phyloP scores from a whole-genome alignment of 75 land plant species.

The Gnetum montanum region DNA sequence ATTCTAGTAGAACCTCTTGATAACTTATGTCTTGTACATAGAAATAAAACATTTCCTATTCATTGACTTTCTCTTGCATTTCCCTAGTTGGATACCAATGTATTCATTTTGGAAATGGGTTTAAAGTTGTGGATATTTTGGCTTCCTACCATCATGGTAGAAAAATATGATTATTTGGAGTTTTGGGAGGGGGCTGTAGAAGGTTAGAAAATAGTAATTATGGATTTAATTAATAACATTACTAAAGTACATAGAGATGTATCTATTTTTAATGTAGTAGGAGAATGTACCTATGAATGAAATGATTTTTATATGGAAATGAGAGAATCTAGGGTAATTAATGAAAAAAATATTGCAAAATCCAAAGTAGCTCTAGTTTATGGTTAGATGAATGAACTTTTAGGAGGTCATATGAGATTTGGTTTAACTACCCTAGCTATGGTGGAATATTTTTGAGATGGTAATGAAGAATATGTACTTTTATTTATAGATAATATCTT shows the following conservation, averaged over 20 bases:
- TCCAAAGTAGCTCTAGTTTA: conserved; percentile 19
- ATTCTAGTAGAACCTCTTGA: too few species aligned
- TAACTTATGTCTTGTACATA: too few species aligned
- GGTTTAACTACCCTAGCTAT: conserved; percentile 24
- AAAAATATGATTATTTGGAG: neutral
- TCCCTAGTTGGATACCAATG: conserved; percentile 5
- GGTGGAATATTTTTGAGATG: conserved; percentile 31
- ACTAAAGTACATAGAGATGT: conserved; percentile 20
- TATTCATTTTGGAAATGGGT: conserved; percentile 4
- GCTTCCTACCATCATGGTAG: neutral
- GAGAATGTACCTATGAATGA: neutral
- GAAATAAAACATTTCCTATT: conserved; percentile 12
- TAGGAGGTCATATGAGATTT: conserved; percentile 3
- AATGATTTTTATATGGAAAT: conserved; percentile 28
- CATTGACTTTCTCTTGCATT: conserved; percentile 1
- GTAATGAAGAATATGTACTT: conserved; percentile 22
- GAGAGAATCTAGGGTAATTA: conserved; percentile 14
- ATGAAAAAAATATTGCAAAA: conserved; percentile 21
- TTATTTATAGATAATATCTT: conserved; percentile 19
- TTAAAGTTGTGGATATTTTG: neutral
- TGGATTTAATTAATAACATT: conserved; percentile 29
- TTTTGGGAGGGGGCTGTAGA: conserved; percentile 3
- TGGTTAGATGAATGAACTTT: neutral
- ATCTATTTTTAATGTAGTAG: conserved; percentile 14
- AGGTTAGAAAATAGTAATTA: conserved; percentile 23